Base-by-base conservation (phyloP, 805 yeast species). In the Suhomyces vadensis region DNA sequence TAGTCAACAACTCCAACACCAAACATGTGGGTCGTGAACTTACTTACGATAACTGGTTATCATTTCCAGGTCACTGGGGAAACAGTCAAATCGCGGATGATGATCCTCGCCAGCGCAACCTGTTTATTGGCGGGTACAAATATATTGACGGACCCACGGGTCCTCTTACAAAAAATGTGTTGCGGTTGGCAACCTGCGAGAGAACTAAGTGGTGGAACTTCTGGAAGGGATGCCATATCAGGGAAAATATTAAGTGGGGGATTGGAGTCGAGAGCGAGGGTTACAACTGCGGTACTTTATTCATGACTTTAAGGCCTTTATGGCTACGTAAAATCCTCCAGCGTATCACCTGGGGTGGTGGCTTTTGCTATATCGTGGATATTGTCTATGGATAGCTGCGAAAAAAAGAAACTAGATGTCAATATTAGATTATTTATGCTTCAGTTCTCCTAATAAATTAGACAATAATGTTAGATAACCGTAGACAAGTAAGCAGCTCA, bases 101-200 rank as follows among this genome's bases (percentile, higher is more conserved):
- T 0, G 98, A 94, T 61, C 80, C 85, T 6, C 74, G 98, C 49
- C 98, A 94, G 61, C 77, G 71, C 47, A 86, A 91, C 82, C 86
- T 90, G 49, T 83, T 94, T 2, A 89, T 87, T 59, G 75, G 73
- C 1, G 96, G 94, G 53, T 87, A 91, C 87, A 79, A 81, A 52
- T 88, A 86, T 61, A 90, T 94, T 40, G 91, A 87, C 56, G 99
- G 99, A 0, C 99, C 99, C 2, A 69, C 78, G 1, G 99, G 99
- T 0, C 99, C 99, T 1, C 63, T 94, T 41, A 71, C 75, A 43
- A 92, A 92, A 64, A 85, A 89, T 57, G 70, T 94, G 43, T 63
- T 74, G 39, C 73, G 99, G 35, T 62, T 68, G 1, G 75, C 80
- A 11, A 82, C 94, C 1, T 92, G 99, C 60, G 95, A 90, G 60